Evolutionary conservation across 495 filamentous ascomycete species (phyloP).

Genomic region (Astrothelium subdiscretum): DNA sequence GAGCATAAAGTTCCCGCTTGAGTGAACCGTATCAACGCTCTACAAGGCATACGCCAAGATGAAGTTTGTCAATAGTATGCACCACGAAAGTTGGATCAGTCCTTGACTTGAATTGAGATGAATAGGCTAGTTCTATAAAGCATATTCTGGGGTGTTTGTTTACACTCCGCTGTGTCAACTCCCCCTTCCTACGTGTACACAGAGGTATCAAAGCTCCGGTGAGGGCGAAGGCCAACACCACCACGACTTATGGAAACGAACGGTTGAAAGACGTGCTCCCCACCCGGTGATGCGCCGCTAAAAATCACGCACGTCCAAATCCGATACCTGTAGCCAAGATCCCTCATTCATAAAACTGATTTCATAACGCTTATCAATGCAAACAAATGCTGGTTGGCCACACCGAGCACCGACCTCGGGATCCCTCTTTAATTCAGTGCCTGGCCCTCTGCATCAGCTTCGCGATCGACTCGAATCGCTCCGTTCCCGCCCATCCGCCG

Average conservation of each 20-base stretch:
- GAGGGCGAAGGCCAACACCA: too few relatives aligned
- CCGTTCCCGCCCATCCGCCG: conserved; percentile 10
- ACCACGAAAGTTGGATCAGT: background rate
- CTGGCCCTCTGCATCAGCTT: background rate
- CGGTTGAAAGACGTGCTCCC: background rate
- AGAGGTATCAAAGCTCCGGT: too few relatives aligned
- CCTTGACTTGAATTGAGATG: background rate
- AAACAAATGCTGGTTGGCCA: background rate
- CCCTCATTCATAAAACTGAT: background rate
- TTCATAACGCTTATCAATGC: background rate
- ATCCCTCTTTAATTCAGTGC: background rate
- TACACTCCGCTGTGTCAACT: too few relatives aligned
- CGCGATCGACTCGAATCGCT: conserved; percentile 10
- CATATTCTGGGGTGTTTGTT: too few relatives aligned
- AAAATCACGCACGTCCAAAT: background rate
- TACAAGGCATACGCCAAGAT: too few relatives aligned
- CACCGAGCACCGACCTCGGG: background rate
- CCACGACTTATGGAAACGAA: too few relatives aligned
- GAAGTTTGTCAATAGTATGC: too few relatives aligned
- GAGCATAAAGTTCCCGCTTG: too few relatives aligned
- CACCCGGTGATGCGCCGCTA: background rate
- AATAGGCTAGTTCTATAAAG: background rate
- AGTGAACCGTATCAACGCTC: background rate
- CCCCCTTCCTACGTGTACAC: too few relatives aligned
- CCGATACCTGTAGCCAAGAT: background rate